Evolutionary conservation across 139 green algal genomes (phyloP).

Genomic region (Limnomonas spitsbergensis): DNA sequence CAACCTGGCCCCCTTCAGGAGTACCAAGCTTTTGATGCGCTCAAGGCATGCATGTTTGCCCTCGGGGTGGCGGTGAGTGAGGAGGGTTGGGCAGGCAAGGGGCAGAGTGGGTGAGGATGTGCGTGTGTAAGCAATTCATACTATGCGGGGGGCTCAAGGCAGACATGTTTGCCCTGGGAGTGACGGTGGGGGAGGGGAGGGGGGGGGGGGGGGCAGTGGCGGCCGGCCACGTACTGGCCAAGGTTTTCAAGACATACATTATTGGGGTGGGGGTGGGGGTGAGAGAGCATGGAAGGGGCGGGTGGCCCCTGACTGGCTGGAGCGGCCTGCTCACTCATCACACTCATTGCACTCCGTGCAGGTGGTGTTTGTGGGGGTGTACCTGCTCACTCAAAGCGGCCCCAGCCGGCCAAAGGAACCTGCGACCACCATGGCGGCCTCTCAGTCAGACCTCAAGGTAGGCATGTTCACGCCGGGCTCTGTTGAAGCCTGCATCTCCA

Average conservation of each 20-base stretch:
- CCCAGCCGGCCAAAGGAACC: too few relatives aligned
- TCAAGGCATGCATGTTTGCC: slow-evolving; percentile 70
- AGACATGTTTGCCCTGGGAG: neutral
- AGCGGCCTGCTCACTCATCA: too few relatives aligned
- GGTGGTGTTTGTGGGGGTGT: slow-evolving; percentile 4
- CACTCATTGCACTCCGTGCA: too few relatives aligned
- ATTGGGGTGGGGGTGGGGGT: too few relatives aligned
- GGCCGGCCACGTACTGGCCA: neutral
- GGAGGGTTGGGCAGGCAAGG: neutral
- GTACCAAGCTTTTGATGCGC: slow-evolving; percentile 54
- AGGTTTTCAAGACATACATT: too few relatives aligned
- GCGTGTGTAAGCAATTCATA: neutral
- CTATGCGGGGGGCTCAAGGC: neutral
- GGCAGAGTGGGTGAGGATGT: neutral
- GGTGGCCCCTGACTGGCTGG: too few relatives aligned
- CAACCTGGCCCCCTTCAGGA: too few relatives aligned
- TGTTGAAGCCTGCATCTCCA: too few relatives aligned
- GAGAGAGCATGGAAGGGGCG: too few relatives aligned
- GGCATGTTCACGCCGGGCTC: too few relatives aligned
- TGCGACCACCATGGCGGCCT: too few relatives aligned
- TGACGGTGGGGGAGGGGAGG: neutral
- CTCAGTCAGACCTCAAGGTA: too few relatives aligned
- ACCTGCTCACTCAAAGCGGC: slow-evolving; percentile 5
- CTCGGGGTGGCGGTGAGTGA: slow-evolving; percentile 57
- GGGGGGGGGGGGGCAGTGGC: neutral